Evolutionary conservation across 1,284 basidiomycete genomes (phyloP).

Genomic region (Moesziomyces parantarcticus): DNA sequence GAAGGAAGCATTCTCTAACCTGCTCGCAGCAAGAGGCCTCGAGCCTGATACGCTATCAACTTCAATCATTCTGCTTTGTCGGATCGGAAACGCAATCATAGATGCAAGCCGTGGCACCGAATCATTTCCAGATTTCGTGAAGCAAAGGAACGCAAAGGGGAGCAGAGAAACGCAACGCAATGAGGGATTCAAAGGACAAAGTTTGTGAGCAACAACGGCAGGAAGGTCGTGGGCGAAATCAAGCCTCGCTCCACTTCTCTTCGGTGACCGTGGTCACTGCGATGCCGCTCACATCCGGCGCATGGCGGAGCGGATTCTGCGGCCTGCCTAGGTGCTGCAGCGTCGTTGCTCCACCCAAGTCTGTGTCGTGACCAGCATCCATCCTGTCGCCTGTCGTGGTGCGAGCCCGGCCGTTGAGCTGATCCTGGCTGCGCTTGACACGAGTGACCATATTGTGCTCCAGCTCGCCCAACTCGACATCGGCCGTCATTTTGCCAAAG

Average conservation of each 20-base stretch:
- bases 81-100: too few species aligned
- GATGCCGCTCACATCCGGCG: conserved; percentile 24
- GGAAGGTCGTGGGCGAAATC: not conserved
- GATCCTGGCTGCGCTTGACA: conserved; percentile 11
- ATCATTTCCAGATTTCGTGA: too few species aligned
- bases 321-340: conserved; percentile 5
- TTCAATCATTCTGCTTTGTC: too few species aligned
- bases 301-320: conserved; percentile 19
- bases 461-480: conserved; percentile 12
- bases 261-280: conserved; percentile 26
- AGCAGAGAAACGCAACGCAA: too few species aligned
- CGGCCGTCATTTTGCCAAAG: conserved; percentile 7
- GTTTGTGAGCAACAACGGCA: not conserved
- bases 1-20: conserved; percentile 13
- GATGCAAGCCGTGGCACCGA: too few species aligned
- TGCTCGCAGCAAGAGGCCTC: too few species aligned
- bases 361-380: not conserved
- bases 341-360: not conserved
- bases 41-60: too few species aligned
- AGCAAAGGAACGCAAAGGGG: too few species aligned
- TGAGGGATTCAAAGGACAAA: too few species aligned
- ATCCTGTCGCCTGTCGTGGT: conserved; percentile 3
- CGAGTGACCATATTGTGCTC: conserved; percentile 12
- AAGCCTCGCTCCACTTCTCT: conserved; percentile 23
- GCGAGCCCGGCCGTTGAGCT: conserved; percentile 5